These are phyloP conservation scores for Sicyos edulis DNA, from an alignment of 306 rosid species.

Conservation along the genomic window DNA sequence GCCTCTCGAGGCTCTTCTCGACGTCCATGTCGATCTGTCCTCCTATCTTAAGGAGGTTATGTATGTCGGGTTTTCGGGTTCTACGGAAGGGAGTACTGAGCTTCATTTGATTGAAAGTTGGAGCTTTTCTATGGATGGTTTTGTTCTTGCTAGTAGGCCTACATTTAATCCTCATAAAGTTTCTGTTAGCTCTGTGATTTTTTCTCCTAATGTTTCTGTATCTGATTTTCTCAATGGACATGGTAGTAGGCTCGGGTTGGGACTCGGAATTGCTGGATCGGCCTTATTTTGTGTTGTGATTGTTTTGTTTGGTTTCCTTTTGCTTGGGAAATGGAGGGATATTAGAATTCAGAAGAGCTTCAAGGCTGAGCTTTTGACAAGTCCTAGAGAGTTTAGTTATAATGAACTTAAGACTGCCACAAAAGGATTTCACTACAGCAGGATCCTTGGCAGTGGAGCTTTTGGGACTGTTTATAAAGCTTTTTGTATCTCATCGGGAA, in stretches of 20 bases:
- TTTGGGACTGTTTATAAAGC: conserved; percentile 86
- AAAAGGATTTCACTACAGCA: conserved; percentile 60
- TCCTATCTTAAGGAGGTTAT: conserved; percentile 27
- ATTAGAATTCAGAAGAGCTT: conserved; percentile 30
- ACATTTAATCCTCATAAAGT: conserved; percentile 38
- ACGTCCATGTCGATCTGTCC: conserved; percentile 44
- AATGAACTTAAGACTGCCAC: conserved; percentile 57
- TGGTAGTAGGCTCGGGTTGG: conserved; percentile 36
- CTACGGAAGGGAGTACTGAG: conserved; percentile 69
- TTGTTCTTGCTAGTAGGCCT: conserved; percentile 31
- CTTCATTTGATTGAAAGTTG: conserved; percentile 50
- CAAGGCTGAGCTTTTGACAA: conserved; percentile 39
- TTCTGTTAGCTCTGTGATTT: conserved; percentile 38
- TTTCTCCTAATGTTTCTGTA: conserved; percentile 26
- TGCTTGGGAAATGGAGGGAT: conserved; percentile 39
- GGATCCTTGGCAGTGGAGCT: conserved; percentile 69
- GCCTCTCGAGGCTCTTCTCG: conserved; percentile 43
- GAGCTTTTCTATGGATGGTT: conserved; percentile 50
- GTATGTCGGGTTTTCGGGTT: conserved; percentile 60
- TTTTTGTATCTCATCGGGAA: conserved; percentile 37
- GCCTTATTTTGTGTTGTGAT: conserved; percentile 36
- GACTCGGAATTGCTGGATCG: conserved; percentile 45
- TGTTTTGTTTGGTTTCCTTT: conserved; percentile 40
- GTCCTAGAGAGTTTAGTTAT: conserved; percentile 64
- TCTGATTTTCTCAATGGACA: conserved; percentile 15